Percentiles rank a stretch among this genome's conserved stretches.
Evolutionary conservation across 2,329 filamentous ascomycete genomes (phyloP).

Genomic region (Eutypa lata): DNA sequence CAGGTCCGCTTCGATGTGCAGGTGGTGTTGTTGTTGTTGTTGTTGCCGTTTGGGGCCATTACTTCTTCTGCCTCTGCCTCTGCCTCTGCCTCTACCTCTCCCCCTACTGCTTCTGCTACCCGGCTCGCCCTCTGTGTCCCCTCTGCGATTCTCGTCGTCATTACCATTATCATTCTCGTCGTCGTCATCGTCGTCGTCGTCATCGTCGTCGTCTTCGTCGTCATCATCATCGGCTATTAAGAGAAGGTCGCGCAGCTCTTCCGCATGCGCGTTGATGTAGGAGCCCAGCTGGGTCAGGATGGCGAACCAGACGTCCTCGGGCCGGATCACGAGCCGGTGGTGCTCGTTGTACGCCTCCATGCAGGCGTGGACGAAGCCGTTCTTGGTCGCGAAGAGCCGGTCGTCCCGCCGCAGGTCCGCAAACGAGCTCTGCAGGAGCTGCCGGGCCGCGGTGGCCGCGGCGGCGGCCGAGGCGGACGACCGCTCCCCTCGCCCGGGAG

Average conservation of each 20-base stretch:
- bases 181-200: no score
- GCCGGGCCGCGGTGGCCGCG: conserved; percentile 16
- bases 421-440: conserved; percentile 19
- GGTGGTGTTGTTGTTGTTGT: background rate
- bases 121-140: no score
- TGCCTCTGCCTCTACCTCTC: no score
- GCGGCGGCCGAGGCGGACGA: conserved; percentile 4
- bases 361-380: conserved; percentile 31
- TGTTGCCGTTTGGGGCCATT: no score
- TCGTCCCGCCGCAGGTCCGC: conserved; percentile 13
- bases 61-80: no score
- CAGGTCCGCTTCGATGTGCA: conserved; percentile 13
- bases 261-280: conserved; percentile 41
- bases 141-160: no score
- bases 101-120: no score
- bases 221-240: conserved; percentile 19
- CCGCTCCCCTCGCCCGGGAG: no score
- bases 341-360: conserved; percentile 37
- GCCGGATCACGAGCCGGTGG: conserved; percentile 41
- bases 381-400: conserved; percentile 23
- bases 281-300: conserved; percentile 43
- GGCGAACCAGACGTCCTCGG: conserved; percentile 49
- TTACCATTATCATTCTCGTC: no score
- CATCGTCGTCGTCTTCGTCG: background rate
- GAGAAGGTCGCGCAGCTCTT: conserved; percentile 39